phyloP scores from a whole-genome alignment of 139 green algal species.

The Volvox africanus region DNA sequence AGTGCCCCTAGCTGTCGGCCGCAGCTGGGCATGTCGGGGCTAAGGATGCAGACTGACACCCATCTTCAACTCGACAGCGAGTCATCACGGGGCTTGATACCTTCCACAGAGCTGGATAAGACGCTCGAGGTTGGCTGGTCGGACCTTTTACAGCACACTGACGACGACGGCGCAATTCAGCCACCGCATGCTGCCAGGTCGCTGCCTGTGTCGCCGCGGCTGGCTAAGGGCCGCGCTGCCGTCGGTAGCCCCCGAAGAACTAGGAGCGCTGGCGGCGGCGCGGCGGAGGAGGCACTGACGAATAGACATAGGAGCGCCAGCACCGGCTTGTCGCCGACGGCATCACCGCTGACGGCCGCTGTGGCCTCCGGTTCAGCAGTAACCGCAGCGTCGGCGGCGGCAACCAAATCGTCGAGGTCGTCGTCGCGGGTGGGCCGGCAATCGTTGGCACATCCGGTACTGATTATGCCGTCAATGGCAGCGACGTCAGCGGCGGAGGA shows the following conservation, averaged over 20 bases:
- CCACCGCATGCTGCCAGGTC: not conserved
- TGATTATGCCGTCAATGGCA: not conserved
- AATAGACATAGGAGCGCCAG: too few relatives aligned
- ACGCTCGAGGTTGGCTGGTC: not conserved
- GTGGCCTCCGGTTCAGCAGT: not conserved
- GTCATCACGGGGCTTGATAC: not conserved
- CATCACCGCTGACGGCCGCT: not conserved
- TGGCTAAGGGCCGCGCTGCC: not conserved
- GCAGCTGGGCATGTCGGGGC: not conserved
- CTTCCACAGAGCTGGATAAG: not conserved
- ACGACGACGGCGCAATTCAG: not conserved
- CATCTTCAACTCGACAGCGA: not conserved
- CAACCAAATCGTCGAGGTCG: not conserved
- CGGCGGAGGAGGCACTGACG: not conserved
- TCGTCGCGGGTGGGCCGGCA: not conserved
- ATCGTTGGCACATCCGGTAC: not conserved
- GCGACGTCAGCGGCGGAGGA: not conserved
- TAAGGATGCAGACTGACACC: not conserved
- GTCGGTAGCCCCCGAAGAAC: not conserved
- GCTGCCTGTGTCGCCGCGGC: conserved; percentile 7
- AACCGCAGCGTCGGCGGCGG: not conserved
- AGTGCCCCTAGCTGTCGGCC: not conserved
- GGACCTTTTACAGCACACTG: not conserved
- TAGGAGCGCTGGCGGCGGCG: not conserved
- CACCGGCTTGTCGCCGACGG: too few relatives aligned